Conservation (phyloP, 1,139 yeast species). For the Diutina catenulata region DNA sequence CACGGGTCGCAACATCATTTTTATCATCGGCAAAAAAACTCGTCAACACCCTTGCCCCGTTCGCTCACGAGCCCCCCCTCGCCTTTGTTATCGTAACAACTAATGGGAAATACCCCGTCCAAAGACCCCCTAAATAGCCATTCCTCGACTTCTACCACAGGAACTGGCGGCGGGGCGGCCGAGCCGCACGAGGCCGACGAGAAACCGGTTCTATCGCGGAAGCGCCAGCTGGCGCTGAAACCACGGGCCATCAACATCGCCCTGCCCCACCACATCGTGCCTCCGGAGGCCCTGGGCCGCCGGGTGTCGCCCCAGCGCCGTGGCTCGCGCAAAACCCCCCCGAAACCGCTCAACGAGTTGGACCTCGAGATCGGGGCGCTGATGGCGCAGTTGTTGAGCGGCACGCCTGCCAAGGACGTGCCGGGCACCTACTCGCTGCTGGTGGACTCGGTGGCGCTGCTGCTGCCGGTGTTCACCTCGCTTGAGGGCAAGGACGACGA, state of each 20-base stretch:
- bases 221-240: constrained; percentile 4
- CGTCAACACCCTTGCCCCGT: background rate
- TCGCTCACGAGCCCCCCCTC: background rate
- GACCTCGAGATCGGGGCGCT: constrained; percentile 35
- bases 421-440: background rate
- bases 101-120: constrained; percentile 6
- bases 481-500: constrained; percentile 3
- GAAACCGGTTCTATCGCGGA: constrained; percentile 5
- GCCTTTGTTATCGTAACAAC: background rate
- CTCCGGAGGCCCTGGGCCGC: background rate
- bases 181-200: constrained; percentile 4
- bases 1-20: background rate
- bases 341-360: constrained; percentile 11
- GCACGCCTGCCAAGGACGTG: constrained; percentile 8
- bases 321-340: background rate
- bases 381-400: constrained; percentile 30
- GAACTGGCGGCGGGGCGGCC: background rate
- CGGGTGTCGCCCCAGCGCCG: constrained; percentile 1
- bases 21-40: background rate
- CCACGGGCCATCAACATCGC: constrained; percentile 4
- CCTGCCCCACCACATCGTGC: constrained; percentile 2
- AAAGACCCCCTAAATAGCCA: constrained; percentile 5
- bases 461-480: constrained; percentile 5
- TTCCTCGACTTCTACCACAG: constrained; percentile 4
- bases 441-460: constrained; percentile 3